These are phyloP conservation scores for Coemansia nantahalensis DNA, from an alignment of 192 early-diverging fungal species.

Conservation along the genomic window DNA sequence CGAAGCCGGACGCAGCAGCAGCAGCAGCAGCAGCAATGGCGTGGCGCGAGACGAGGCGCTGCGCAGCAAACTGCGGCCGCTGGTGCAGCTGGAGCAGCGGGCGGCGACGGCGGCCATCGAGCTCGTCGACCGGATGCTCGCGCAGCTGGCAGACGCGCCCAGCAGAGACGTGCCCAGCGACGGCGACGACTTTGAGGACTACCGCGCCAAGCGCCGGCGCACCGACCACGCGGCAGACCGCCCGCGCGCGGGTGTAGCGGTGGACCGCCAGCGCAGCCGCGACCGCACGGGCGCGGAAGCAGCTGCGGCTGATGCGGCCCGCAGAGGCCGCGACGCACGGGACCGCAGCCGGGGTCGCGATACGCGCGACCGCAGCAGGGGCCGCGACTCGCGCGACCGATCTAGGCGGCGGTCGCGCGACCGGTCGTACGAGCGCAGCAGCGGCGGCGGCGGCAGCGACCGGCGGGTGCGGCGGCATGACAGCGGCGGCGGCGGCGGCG, in stretches of 20 bases:
- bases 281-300: too few species aligned
- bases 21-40: too few species aligned
- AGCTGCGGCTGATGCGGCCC: too few species aligned
- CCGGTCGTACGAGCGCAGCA: conserved; percentile 3
- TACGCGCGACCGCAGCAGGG: not conserved
- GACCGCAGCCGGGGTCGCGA: too few species aligned
- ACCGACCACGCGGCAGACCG: conserved; percentile 7
- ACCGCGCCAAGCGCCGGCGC: conserved; percentile 11
- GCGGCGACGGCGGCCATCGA: conserved; percentile 24
- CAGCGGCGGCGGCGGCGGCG: not conserved
- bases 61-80: too few species aligned
- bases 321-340: too few species aligned
- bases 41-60: too few species aligned
- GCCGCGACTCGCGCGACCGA: conserved; percentile 6
- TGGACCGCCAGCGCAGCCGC: too few species aligned
- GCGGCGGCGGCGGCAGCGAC: not conserved
- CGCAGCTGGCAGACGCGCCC: conserved; percentile 1
- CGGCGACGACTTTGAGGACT: not conserved
- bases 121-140: conserved; percentile 19
- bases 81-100: conserved; percentile 27
- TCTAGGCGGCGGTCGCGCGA: not conserved
- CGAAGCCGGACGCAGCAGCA: too few species aligned
- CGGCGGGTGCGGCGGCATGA: not conserved
- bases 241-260: too few species aligned
- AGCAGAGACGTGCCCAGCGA: too few species aligned